Conservation (phyloP, 2,329 filamentous ascomycete genomes). For the Chrysoporthe deuterocubensis region DNA sequence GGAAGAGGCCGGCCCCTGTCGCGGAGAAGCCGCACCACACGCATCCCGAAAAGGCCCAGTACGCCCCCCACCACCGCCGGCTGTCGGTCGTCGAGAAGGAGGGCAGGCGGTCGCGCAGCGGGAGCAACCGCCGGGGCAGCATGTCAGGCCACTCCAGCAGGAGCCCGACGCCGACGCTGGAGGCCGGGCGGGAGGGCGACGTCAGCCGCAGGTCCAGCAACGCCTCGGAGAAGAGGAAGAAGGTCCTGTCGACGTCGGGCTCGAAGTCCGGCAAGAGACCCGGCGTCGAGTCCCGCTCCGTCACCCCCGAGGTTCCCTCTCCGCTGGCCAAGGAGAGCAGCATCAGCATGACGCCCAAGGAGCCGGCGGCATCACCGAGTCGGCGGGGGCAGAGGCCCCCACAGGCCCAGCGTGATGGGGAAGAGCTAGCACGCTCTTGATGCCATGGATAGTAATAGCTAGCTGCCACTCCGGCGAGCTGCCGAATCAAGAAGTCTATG, state of each 20-base stretch:
- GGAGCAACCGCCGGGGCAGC: conserved; percentile 57
- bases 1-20: conserved; percentile 54
- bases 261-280: conserved; percentile 45
- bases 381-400: conserved; percentile 16
- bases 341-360: conserved; percentile 31
- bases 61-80: conserved; percentile 41
- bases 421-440: not conserved
- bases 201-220: conserved; percentile 52
- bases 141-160: conserved; percentile 52
- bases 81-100: conserved; percentile 50
- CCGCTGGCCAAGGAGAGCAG: conserved; percentile 56
- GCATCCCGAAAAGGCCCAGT: conserved; percentile 43
- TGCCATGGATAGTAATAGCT: not conserved
- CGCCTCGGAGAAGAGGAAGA: conserved; percentile 57
- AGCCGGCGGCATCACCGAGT: conserved; percentile 3
- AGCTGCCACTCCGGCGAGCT: not conserved
- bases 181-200: conserved; percentile 43
- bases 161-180: conserved; percentile 53
- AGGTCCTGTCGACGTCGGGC: conserved; percentile 43
- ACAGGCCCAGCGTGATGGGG: conserved; percentile 23
- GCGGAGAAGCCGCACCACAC: conserved; percentile 39
- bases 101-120: conserved; percentile 54
- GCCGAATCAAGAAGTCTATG: not conserved
- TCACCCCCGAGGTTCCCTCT: conserved; percentile 59
- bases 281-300: conserved; percentile 53